These are phyloP conservation scores for Geranium brycei DNA, from an alignment of 345 rosid species.

Conservation along the genomic window DNA sequence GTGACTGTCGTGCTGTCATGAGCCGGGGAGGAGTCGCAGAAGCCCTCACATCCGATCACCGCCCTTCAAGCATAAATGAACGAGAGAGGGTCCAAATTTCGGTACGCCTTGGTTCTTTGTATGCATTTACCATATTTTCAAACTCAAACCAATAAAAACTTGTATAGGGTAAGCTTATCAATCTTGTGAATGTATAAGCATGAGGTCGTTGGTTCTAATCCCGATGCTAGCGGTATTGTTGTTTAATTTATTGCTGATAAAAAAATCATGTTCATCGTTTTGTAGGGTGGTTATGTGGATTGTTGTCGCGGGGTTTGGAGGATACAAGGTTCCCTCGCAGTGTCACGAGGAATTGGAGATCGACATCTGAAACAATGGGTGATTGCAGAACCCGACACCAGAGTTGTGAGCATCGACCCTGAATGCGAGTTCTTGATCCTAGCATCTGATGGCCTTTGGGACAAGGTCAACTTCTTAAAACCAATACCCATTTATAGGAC, in stretches of 20 bases:
- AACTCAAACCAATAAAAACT: too few relatives aligned
- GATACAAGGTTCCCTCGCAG: conserved; percentile 70
- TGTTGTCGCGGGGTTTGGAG: conserved; percentile 65
- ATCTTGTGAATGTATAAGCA: too few relatives aligned
- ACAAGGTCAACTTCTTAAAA: conserved; percentile 31
- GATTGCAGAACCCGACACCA: conserved; percentile 68
- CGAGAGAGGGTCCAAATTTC: conserved; percentile 41
- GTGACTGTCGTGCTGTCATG: conserved; percentile 79
- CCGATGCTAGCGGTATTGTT: not conserved
- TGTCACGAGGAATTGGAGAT: conserved; percentile 79
- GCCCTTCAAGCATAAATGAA: conserved; percentile 51
- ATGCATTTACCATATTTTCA: too few relatives aligned
- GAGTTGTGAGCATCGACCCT: conserved; percentile 22
- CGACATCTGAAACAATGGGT: conserved; percentile 61
- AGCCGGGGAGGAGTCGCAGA: conserved; percentile 58
- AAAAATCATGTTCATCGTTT: too few relatives aligned
- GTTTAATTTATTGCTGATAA: too few relatives aligned
- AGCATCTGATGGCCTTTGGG: conserved; percentile 90
- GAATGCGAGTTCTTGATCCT: conserved; percentile 73
- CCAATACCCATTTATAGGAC: not conserved
- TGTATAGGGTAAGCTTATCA: too few relatives aligned
- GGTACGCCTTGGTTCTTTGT: conserved; percentile 27
- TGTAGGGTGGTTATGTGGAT: conserved; percentile 79
- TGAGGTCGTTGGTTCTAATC: not conserved
- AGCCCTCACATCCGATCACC: conserved; percentile 74